Evolutionary conservation across 208 protist genomes (phyloP), one percentile per base, ranked within the genome.

Genomic region (Acanthamoeba royreba): DNA sequence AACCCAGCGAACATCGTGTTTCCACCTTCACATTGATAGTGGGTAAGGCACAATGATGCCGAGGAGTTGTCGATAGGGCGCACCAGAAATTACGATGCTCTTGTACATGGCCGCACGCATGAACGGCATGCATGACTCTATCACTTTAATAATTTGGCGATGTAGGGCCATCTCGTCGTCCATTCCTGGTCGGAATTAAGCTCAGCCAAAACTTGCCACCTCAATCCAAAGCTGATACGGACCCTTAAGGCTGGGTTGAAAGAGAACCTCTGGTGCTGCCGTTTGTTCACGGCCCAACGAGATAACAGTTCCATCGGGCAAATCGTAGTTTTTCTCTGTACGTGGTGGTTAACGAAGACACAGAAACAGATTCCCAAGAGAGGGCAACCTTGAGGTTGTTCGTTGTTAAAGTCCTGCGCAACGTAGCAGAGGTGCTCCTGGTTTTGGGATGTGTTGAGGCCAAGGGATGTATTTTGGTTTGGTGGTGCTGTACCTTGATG

Each of bases 381-480:
- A 42, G 9, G 13, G 58, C 17, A 38, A 93, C 96, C 98, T 90
- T 96, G 97, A 61, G 96, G 96, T 97, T 98, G 98, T 74, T 98
- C 97, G 86, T 98, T 95, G 58, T 99, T 97, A 79, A 97, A 99
- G 96, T 94, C 7, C 9, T 97, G 92, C 7, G 98, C 97, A 63
- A 99, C 97, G 95, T 98, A 98, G 96, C 95, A 97, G 43, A 98
- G 96, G 92, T 98, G 97, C 95, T 99, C 98, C 95, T 99, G 31
- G 5, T 9, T 17, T 66, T 31, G 58, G 28, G 0, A 33, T 22
- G 13, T 15, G 8, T 38, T 31, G 15, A 31, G 35, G 8, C 1
- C 28, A 11, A 9, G 9, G 11, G 58, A 28, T 66, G 5, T 13
- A 38, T 9, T 17, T 25, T 17, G 35, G 22, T 0, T 31, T 69